Evolutionary conservation across 331 rosid species (phyloP), one percentile per base, ranked within the genome.

Genomic region (Quercus phellos): DNA sequence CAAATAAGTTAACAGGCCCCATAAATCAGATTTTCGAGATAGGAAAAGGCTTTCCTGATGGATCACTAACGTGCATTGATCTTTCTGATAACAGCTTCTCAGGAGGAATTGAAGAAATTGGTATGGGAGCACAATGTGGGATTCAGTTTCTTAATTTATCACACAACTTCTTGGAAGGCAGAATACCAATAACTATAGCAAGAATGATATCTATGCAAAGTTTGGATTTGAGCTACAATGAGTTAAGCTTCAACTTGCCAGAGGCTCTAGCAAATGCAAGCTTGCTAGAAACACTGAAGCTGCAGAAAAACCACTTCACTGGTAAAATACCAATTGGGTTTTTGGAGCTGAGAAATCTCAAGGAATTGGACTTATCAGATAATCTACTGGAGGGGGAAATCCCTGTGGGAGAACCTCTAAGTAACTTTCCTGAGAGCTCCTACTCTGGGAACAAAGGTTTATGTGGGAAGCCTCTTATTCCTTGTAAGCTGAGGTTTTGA

Each of bases 311-410:
- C 79, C 80, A 75, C 58, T 89, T 93, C 69, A 75, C 71, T 18
- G 94, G 92, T 2, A 84, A 72, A 13, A 90, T 93, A 78, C 96
- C 92, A 12, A 75, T 66, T 60, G 90, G 75, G 75, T 89, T 89
- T 82, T 79, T 89, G 76, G 83, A 88, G 64, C 50, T 89, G 81
- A 79, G 56, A 54, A 81, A 78, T 68, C 75, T 90, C 24, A 90
- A 80, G 79, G 88, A 85, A 32, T 69, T 90, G 80, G 83, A 90
- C 75, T 79, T 92, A 30, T 89, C 94, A 56, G 80, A 89, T 60
- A 92, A 92, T 84, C 79, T 76, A 74, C 83, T 90, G 80, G 96
- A 67, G 77, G 97, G 97, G 50, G 88, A 92, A 86, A 92, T 89
- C 67, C 97, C 92, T 21, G 67, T 56, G 56, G 94, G 94, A 13